Base-by-base conservation (phyloP, 768 basidiomycete species). In the Termitomyces sp. region DNA sequence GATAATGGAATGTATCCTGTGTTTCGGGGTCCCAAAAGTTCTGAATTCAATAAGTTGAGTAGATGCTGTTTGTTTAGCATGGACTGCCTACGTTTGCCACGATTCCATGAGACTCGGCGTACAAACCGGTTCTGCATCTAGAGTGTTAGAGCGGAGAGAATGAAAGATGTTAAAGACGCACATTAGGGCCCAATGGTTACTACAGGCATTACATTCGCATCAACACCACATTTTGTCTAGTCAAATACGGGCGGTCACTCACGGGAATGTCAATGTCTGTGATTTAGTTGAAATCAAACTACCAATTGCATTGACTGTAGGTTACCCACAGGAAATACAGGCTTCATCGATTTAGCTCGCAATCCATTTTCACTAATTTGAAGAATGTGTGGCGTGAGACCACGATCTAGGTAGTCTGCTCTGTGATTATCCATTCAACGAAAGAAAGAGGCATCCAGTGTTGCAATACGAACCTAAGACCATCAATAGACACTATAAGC, bases 211-310 rank as follows among this genome's bases (percentile, higher is more conserved):
- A 43, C 15, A 11, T 36, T 50, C 25, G n/a, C 8, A 34, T 60
- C 40, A 60, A 45, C 6, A 12, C 38, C 17, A 20, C 17, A 34
- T 17, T 15, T 49, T 15, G 9, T 36, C 57, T 12, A 0, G 32
- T 31, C 7, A 61, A 62, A 34, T 5, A 32, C 11, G 47, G 37
- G 29, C 20, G 38, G 43, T 52, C 25, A 80, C 91, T 81, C 70
- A 93, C 86, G 94, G 95, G 68, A 96, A 96, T 2, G 94, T 96
- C 66, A 94, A 72, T 1, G 92, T 92, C 91, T 93, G 62, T n/a
- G 25, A 15, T 40, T 47, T 31, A 25, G 4, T 32, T 6, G 11
- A 9, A 10, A 5, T 36, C 7, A 45, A 34, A 11, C 14, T 31
- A 11, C 1, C 11, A 3, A 7, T 10, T 15, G n/a, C 10, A 36